These are phyloP conservation scores for Candida dubliniensis DNA, from an alignment of 1,139 yeast genomes.

Conservation along the genomic window DNA sequence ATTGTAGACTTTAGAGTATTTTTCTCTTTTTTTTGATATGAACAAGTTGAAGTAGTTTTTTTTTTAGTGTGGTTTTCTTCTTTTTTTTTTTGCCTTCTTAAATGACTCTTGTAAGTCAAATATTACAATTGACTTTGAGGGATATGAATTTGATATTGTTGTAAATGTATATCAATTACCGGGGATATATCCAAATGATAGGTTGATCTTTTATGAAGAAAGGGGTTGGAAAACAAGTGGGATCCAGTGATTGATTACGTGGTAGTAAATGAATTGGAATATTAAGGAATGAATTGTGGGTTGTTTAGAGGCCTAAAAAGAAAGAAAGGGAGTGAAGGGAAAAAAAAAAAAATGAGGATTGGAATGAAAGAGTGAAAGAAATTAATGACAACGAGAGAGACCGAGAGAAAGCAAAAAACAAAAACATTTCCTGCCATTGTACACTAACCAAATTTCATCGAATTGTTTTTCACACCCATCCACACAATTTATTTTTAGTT, in stretches of 20 bases:
- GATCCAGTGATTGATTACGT: too few species aligned
- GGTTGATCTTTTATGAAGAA: background rate
- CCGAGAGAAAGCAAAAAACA: too few species aligned
- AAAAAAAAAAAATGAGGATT: background rate
- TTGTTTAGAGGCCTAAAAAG: too few species aligned
- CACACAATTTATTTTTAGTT: too few species aligned
- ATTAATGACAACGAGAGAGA: too few species aligned
- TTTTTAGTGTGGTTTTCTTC: too few species aligned
- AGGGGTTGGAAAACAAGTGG: background rate
- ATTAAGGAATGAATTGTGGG: constrained; percentile 5
- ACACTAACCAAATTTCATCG: too few species aligned
- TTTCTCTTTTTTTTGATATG: background rate
- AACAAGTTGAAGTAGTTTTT: background rate
- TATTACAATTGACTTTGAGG: background rate
- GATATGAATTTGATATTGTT: background rate
- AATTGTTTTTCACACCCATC: too few species aligned
- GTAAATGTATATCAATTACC: too few species aligned
- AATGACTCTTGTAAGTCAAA: background rate
- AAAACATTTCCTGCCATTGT: too few species aligned
- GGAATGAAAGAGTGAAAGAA: too few species aligned
- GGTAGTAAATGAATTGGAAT: background rate
- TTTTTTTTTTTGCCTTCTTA: background rate
- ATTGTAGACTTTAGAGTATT: too few species aligned
- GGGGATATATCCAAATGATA: background rate
- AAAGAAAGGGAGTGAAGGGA: background rate